A percentile compares a stretch with the other conserved stretches of the same genome.
These are phyloP conservation scores for Chaetomium olivaceum DNA, from an alignment of 2,329 filamentous ascomycete genomes.

Conservation along the genomic window DNA sequence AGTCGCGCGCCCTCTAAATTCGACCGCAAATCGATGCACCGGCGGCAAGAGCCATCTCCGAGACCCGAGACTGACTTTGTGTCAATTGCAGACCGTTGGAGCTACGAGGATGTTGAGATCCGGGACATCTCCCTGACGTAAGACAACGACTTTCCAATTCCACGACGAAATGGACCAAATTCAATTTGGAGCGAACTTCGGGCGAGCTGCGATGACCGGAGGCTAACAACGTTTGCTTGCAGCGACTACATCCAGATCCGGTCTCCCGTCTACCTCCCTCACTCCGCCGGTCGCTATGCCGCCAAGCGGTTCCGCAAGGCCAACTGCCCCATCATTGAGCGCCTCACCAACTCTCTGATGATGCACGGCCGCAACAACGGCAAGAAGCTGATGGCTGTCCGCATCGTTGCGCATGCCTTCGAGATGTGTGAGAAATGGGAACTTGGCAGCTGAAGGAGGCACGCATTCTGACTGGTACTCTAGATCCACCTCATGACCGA, in stretches of 20 bases:
- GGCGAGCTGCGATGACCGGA: conserved; percentile 16
- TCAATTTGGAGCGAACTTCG: conserved; percentile 4
- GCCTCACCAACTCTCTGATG: conserved; percentile 99
- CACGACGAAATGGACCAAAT: conserved; percentile 11
- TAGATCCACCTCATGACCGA: conserved; percentile 99
- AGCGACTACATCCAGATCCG: conserved; percentile 99
- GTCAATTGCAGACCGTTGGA: conserved; percentile 82
- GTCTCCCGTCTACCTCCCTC: conserved; percentile 97
- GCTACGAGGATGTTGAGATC: conserved; percentile 99
- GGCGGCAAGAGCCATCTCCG: conserved; percentile 7
- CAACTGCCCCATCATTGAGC: conserved; percentile 99
- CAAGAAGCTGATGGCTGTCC: conserved; percentile 99
- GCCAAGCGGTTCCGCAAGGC: conserved; percentile 99
- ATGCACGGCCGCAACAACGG: conserved; percentile 99
- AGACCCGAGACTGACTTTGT: conserved; percentile 25
- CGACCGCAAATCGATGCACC: conserved; percentile 20
- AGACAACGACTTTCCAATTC: conserved; percentile 46
- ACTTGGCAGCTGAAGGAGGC: neutral
- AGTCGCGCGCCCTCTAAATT: conserved; percentile 5
- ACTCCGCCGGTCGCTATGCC: conserved; percentile 98
- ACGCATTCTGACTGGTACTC: conserved; percentile 36
- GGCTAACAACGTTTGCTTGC: conserved; percentile 41
- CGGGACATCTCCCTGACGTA: conserved; percentile 99
- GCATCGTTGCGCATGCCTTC: conserved; percentile 98
- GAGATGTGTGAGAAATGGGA: conserved; percentile 75